phyloP scores from a whole-genome alignment of 768 basidiomycete species.

The Amanita subjunquillea region DNA sequence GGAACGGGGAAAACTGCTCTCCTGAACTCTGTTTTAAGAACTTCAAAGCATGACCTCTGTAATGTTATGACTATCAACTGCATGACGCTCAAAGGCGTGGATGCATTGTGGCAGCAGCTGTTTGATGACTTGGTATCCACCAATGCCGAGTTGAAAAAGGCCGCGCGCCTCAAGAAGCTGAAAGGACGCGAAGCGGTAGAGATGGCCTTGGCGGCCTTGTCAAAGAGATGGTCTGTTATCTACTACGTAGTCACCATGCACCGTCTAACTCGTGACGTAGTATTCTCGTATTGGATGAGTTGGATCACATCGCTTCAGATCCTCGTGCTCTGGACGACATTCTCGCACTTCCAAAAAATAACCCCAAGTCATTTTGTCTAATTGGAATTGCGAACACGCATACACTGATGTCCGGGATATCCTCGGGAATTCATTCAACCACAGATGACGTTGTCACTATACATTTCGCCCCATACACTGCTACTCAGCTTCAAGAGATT shows the following conservation, averaged over 20 bases:
- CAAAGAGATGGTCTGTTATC: conserved; percentile 42
- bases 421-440: conserved; percentile 21
- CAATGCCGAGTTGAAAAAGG: conserved; percentile 27
- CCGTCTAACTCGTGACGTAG: conserved; percentile 25
- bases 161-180: conserved; percentile 24
- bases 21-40: conserved; percentile 52
- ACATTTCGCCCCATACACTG: conserved; percentile 75
- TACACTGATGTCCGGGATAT: conserved; percentile 56
- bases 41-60: conserved; percentile 25
- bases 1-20: conserved; percentile 91
- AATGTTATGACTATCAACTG: conserved; percentile 62
- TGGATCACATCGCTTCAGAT: conserved; percentile 70
- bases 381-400: conserved; percentile 89
- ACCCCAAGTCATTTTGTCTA: conserved; percentile 46
- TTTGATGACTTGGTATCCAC: conserved; percentile 25
- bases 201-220: conserved; percentile 27
- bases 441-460: conserved; percentile 46
- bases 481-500: conserved; percentile 60
- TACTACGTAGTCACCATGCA: background rate
- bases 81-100: conserved; percentile 62
- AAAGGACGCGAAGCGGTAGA: conserved; percentile 42
- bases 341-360: conserved; percentile 54
- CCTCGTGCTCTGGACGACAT: conserved; percentile 47
- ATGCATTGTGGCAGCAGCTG: conserved; percentile 62
- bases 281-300: conserved; percentile 75